Conservation (phyloP, 179 eudicot genomes). For the Spinacia oleracea region DNA sequence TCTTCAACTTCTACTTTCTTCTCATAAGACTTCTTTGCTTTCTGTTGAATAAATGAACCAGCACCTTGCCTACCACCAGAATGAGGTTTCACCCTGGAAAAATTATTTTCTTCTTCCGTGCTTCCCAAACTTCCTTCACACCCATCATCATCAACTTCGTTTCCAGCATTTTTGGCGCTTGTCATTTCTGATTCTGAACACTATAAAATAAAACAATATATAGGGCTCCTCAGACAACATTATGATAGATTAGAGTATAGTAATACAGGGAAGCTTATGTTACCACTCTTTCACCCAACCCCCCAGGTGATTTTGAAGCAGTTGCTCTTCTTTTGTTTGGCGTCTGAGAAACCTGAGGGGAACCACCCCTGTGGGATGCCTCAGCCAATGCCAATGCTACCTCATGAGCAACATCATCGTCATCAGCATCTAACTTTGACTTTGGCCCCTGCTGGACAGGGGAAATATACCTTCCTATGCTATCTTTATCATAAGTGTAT, state of each 20-base stretch:
- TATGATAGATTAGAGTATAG: background rate
- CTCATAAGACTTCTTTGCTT: conserved; percentile 48
- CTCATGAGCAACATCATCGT: conserved; percentile 83
- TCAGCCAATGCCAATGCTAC: conserved; percentile 85
- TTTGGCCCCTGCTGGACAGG: conserved; percentile 63
- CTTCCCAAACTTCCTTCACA: conserved; percentile 78
- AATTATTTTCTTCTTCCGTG: conserved; percentile 74
- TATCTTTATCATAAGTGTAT: conserved; percentile 61
- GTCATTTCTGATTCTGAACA: conserved; percentile 62
- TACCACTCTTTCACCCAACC: conserved; percentile 58
- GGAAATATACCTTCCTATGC: conserved; percentile 55
- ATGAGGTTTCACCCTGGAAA: conserved; percentile 40
- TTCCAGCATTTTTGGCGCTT: conserved; percentile 51
- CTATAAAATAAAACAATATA: conserved; percentile 35
- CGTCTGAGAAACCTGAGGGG: conserved; percentile 87
- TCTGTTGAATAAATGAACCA: conserved; percentile 37
- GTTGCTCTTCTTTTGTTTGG: conserved; percentile 55
- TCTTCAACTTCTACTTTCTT: conserved; percentile 50
- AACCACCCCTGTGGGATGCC: conserved; percentile 97
- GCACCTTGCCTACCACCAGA: conserved; percentile 36
- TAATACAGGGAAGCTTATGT: conserved; percentile 13
- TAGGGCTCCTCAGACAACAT: conserved; percentile 16
- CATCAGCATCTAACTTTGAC: conserved; percentile 58
- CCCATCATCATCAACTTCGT: conserved; percentile 64
- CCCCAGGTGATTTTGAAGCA: conserved; percentile 40